Conservation (phyloP, 2,329 filamentous ascomycete genomes). For the Escovopsis sp. region DNA sequence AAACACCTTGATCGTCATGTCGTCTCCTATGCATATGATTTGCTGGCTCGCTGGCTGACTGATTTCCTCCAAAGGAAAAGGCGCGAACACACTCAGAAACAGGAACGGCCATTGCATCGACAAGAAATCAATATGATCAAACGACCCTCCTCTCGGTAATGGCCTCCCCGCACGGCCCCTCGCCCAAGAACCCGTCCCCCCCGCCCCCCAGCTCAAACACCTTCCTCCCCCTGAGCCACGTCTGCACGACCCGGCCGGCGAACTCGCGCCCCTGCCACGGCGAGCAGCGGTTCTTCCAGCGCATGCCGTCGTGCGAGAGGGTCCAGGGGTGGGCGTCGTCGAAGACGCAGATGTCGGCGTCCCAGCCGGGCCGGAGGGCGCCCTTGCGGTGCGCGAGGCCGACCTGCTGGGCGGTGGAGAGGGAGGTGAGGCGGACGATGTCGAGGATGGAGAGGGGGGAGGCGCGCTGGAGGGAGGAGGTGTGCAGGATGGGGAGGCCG, state of each 20-base stretch:
- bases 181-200: conserved; percentile 34
- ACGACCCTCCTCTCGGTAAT: conserved; percentile 44
- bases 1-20: too few species aligned
- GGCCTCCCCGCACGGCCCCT: conserved; percentile 31
- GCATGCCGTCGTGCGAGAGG: conserved; percentile 63
- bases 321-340: conserved; percentile 70
- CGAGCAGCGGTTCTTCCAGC: conserved; percentile 86
- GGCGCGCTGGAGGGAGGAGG: conserved; percentile 49
- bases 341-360: conserved; percentile 83
- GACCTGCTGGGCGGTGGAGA: conserved; percentile 77
- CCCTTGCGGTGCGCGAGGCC: conserved; percentile 71
- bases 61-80: too few species aligned
- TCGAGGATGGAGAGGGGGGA: conserved; percentile 48
- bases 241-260: conserved; percentile 65
- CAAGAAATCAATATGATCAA: conserved; percentile 8
- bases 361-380: conserved; percentile 58
- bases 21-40: too few species aligned
- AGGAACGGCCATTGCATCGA: too few species aligned
- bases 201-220: conserved; percentile 54
- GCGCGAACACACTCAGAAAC: conserved; percentile 1
- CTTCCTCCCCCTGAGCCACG: conserved; percentile 63
- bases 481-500: conserved; percentile 81
- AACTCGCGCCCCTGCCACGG: conserved; percentile 76
- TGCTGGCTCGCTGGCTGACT: too few species aligned
- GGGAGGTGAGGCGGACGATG: conserved; percentile 71